Conservation (phyloP, 202 grass and related monocot genomes). For the Digitaria exilis region DNA sequence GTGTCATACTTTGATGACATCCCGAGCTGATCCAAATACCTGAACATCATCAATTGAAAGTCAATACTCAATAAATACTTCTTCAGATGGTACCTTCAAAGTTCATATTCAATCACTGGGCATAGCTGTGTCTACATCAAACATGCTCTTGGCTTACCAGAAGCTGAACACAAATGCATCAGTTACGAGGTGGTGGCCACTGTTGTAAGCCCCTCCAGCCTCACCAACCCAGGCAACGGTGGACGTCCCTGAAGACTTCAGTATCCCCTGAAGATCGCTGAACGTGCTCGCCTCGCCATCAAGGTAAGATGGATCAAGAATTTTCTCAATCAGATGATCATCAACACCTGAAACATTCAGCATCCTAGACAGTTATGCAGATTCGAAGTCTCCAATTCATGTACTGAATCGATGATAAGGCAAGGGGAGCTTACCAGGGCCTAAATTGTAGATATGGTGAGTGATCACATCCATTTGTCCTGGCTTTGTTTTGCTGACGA, state of each 20-base stretch:
- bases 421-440: slow-evolving; percentile 54
- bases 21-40: slow-evolving; percentile 75
- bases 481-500: slow-evolving; percentile 70
- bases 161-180: slow-evolving; percentile 85
- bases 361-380: background rate
- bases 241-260: slow-evolving; percentile 56
- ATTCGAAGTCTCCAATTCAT: background rate
- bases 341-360: slow-evolving; percentile 53
- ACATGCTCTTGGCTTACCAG: slow-evolving; percentile 44
- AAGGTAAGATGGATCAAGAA: slow-evolving; percentile 69
- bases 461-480: slow-evolving; percentile 70
- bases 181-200: slow-evolving; percentile 73
- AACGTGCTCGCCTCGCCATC: slow-evolving; percentile 54
- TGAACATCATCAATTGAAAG: slow-evolving; percentile 22
- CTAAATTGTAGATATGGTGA: slow-evolving; percentile 92
- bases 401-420: background rate
- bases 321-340: slow-evolving; percentile 59
- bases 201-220: slow-evolving; percentile 76
- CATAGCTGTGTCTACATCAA: background rate
- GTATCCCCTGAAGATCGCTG: slow-evolving; percentile 57
- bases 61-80: slow-evolving; percentile 12
- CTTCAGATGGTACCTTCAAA: slow-evolving; percentile 20
- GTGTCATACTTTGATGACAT: slow-evolving; percentile 69
- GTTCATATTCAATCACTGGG: background rate
- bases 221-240: slow-evolving; percentile 67